Conservation (phyloP, 805 yeast species). For the Metschnikowia aberdeeniae region DNA sequence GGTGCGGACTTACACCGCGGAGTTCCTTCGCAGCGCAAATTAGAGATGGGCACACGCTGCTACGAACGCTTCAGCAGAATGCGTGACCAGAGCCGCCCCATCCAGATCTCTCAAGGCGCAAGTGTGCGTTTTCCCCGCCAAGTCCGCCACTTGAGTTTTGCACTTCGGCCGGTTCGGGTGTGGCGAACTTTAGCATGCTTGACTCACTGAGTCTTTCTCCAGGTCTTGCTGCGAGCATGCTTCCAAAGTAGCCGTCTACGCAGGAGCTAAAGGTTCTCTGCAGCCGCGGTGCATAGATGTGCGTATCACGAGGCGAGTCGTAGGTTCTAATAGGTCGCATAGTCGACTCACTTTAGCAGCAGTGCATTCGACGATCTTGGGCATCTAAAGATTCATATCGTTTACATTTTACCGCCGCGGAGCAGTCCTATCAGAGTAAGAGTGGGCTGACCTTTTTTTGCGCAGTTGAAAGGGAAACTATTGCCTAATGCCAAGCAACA, state of each 20-base stretch:
- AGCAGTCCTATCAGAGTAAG: background rate
- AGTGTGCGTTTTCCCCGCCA: no score
- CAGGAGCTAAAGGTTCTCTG: slow-evolving; percentile 3
- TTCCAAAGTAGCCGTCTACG: slow-evolving; percentile 1
- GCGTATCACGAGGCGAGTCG: background rate
- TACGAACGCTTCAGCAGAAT: background rate
- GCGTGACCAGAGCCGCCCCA: background rate
- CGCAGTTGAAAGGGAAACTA: slow-evolving; percentile 1
- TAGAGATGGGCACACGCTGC: slow-evolving; percentile 1
- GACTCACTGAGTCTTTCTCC: no score
- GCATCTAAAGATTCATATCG: slow-evolving; percentile 2
- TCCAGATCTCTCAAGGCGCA: background rate
- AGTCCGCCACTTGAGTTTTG: no score
- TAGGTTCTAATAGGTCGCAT: slow-evolving; percentile 1
- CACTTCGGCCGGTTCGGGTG: no score
- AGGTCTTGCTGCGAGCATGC: background rate
- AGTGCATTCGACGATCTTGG: slow-evolving; percentile 1
- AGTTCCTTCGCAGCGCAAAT: slow-evolving; percentile 3
- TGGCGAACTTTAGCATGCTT: no score
- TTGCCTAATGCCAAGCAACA: slow-evolving; percentile 1
- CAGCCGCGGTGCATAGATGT: slow-evolving; percentile 4
- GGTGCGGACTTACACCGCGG: slow-evolving; percentile 4
- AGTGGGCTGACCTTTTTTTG: slow-evolving; percentile 1
- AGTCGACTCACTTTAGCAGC: slow-evolving; percentile 1
- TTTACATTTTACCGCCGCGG: background rate